Conservation (phyloP, 2,329 filamentous ascomycete genomes). For the Botryotinia convoluta region DNA sequence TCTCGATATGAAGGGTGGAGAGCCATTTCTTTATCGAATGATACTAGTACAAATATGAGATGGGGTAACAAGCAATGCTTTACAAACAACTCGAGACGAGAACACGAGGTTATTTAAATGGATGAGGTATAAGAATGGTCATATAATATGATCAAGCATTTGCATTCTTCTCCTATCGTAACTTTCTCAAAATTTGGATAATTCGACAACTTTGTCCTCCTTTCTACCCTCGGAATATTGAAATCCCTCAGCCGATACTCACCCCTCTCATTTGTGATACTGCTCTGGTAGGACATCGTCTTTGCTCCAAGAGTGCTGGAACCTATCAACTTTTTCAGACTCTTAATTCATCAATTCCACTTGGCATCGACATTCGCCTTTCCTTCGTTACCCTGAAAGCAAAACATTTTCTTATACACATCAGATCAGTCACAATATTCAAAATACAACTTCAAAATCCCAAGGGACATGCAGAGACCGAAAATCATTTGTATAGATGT, state of each 20-base stretch:
- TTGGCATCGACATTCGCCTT: neutral
- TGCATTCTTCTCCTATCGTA: neutral
- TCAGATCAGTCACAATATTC: neutral
- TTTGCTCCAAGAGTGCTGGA: neutral
- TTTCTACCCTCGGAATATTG: neutral
- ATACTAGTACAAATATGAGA: no score
- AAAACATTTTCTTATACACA: neutral
- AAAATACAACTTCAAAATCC: neutral
- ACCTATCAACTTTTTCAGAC: neutral
- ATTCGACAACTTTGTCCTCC: neutral
- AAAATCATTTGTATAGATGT: neutral
- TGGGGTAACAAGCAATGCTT: no score
- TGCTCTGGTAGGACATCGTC: neutral
- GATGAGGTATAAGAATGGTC: no score
- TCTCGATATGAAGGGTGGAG: neutral
- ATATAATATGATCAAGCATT: neutral
- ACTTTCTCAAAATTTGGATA: neutral
- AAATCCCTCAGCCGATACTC: neutral
- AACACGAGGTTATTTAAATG: no score
- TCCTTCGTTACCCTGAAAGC: neutral
- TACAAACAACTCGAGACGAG: no score
- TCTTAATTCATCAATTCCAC: neutral
- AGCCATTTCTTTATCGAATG: neutral
- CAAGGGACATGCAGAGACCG: neutral
- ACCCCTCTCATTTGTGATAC: neutral